Conservation (phyloP, 805 yeast genomes). For the Candida khao-thaluensis region DNA sequence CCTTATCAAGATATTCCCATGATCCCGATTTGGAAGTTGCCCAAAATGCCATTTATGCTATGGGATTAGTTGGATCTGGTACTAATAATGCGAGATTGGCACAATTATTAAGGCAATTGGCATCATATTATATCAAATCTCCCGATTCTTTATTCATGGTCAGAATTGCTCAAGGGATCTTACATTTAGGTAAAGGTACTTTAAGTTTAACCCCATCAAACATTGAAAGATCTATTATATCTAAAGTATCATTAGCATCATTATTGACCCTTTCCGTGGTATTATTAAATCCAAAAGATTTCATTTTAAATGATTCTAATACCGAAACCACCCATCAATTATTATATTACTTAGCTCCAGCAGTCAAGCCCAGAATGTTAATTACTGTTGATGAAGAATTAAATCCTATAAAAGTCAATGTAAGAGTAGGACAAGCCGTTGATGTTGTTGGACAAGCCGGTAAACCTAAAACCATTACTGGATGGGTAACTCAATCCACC, state of each 20-base stretch:
- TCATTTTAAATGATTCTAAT: conserved; percentile 64
- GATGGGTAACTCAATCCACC: conserved; percentile 98
- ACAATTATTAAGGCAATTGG: conserved; percentile 90
- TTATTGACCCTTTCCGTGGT: conserved; percentile 81
- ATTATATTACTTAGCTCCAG: conserved; percentile 81
- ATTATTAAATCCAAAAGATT: conserved; percentile 78
- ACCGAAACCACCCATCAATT: conserved; percentile 62
- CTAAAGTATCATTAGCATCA: conserved; percentile 88
- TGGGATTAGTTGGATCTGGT: conserved; percentile 99
- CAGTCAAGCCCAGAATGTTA: conserved; percentile 89
- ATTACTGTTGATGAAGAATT: conserved; percentile 89
- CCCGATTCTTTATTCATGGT: conserved; percentile 90
- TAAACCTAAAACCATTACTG: conserved; percentile 97
- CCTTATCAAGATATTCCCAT: conserved; percentile 93
- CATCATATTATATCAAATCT: conserved; percentile 87
- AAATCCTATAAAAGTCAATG: conserved; percentile 91
- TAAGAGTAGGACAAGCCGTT: conserved; percentile 98
- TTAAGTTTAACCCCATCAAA: conserved; percentile 85
- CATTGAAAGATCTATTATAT: conserved; percentile 80
- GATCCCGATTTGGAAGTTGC: conserved; percentile 94
- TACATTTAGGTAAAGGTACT: conserved; percentile 96
- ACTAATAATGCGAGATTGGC: conserved; percentile 98
- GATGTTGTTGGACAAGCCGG: conserved; percentile 99
- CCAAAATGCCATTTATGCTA: conserved; percentile 88
- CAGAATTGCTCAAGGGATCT: conserved; percentile 90